phyloP scores from a whole-genome alignment of 148 eudicot species.

The Silene latifolia region DNA sequence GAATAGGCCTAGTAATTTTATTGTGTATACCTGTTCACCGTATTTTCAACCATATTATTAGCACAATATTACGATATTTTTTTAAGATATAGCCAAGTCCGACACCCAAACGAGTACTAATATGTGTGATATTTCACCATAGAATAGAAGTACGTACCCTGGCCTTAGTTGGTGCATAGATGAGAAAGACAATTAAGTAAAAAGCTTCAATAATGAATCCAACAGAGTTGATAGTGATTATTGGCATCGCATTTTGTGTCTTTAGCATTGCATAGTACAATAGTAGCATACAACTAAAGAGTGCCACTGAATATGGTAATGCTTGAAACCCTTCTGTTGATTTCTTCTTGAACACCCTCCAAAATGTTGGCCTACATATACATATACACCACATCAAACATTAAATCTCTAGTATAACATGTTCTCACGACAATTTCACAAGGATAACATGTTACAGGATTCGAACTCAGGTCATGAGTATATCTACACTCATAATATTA shows the following conservation, averaged over 20 bases:
- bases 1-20: slow-evolving; percentile 42
- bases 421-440: background rate
- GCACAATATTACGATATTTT: too few species aligned
- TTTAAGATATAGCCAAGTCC: too few species aligned
- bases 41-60: background rate
- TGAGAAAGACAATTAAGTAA: slow-evolving; percentile 50
- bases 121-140: too few species aligned
- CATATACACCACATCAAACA: background rate
- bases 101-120: too few species aligned
- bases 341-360: slow-evolving; percentile 59
- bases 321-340: slow-evolving; percentile 80
- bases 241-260: slow-evolving; percentile 33
- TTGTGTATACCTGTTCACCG: slow-evolving; percentile 34
- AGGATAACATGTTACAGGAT: too few species aligned
- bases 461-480: too few species aligned
- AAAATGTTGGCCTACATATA: slow-evolving; percentile 65
- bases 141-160: too few species aligned
- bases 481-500: too few species aligned
- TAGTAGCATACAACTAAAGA: slow-evolving; percentile 68
- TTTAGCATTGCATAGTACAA: slow-evolving; percentile 66
- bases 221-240: slow-evolving; percentile 61
- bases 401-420: too few species aligned
- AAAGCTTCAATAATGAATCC: slow-evolving; percentile 47
- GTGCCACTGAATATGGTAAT: slow-evolving; percentile 65
- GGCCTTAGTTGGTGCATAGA: slow-evolving; percentile 61